These are phyloP conservation scores for Fraxinus nigra DNA, from an alignment of 305 asterid species.

Conservation along the genomic window DNA sequence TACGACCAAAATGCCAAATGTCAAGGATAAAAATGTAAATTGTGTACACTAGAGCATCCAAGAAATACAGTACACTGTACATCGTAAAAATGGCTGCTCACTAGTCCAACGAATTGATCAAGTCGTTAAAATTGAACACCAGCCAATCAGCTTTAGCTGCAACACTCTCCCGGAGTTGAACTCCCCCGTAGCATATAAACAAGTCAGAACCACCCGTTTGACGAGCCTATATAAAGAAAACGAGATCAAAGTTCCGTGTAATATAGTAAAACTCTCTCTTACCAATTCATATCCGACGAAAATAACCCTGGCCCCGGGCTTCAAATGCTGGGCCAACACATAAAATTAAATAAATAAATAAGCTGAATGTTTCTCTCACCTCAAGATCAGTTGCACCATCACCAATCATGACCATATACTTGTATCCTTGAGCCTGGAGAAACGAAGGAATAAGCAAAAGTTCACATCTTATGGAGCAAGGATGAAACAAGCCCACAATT, in stretches of 20 bases:
- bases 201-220: conserved; percentile 87
- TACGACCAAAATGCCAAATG: background rate
- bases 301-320: background rate
- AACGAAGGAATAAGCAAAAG: background rate
- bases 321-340: background rate
- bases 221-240: conserved; percentile 54
- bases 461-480: background rate
- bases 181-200: conserved; percentile 81
- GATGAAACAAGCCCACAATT: background rate
- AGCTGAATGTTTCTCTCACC: conserved; percentile 38
- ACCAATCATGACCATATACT: conserved; percentile 87
- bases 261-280: background rate
- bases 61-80: background rate
- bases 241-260: background rate
- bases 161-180: conserved; percentile 74
- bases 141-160: conserved; percentile 95
- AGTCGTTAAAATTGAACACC: conserved; percentile 65
- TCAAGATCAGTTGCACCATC: conserved; percentile 99
- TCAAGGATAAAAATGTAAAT: background rate
- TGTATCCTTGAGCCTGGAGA: conserved; percentile 61
- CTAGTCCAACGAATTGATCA: conserved; percentile 63
- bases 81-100: background rate
- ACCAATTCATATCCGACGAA: background rate
- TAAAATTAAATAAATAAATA: background rate
- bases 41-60: background rate